Percentiles rank a stretch among this genome's conserved stretches.
phyloP scores from a whole-genome alignment of 495 filamentous ascomycete genomes.

The Lepidopterella palustris region DNA sequence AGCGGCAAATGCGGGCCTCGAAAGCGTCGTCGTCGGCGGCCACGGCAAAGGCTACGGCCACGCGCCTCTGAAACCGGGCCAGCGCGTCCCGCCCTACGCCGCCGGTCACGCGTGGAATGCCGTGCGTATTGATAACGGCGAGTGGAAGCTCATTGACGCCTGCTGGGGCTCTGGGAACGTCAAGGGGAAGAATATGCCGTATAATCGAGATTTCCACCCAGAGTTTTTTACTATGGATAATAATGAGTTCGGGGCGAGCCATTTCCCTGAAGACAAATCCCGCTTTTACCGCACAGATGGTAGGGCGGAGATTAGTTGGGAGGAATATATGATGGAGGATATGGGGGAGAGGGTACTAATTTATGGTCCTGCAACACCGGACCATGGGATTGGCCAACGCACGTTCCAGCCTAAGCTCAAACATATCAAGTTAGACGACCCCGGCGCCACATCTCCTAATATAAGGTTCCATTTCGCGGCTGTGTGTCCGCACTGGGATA shows the following conservation, averaged over 20 bases:
- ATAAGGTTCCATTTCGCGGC: constrained; percentile 72
- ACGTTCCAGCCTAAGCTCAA: constrained; percentile 55
- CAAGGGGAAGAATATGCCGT: constrained; percentile 46
- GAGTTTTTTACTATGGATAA: constrained; percentile 72
- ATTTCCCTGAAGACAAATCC: constrained; percentile 64
- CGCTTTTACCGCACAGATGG: constrained; percentile 65
- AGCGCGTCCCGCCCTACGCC: constrained; percentile 52
- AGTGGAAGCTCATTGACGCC: constrained; percentile 86
- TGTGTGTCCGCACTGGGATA: constrained; percentile 72
- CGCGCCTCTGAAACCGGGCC: constrained; percentile 46
- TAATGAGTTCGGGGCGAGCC: constrained; percentile 68
- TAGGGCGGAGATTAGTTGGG: constrained; percentile 54
- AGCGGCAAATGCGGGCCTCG: constrained; percentile 66
- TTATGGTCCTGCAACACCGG: constrained; percentile 46
- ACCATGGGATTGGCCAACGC: constrained; percentile 57
- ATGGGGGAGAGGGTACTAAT: constrained; percentile 41
- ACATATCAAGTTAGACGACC: constrained; percentile 49
- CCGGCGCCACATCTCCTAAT: constrained; percentile 36
- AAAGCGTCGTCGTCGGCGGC: constrained; percentile 61
- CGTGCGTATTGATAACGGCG: constrained; percentile 72
- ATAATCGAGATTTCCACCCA: constrained; percentile 62
- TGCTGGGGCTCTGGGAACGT: constrained; percentile 86
- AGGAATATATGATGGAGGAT: constrained; percentile 66
- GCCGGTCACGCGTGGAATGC: constrained; percentile 87
- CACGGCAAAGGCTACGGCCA: constrained; percentile 87